Evolutionary conservation across 1,284 basidiomycete genomes (phyloP).

Genomic region (Phellinidium pouzarii): DNA sequence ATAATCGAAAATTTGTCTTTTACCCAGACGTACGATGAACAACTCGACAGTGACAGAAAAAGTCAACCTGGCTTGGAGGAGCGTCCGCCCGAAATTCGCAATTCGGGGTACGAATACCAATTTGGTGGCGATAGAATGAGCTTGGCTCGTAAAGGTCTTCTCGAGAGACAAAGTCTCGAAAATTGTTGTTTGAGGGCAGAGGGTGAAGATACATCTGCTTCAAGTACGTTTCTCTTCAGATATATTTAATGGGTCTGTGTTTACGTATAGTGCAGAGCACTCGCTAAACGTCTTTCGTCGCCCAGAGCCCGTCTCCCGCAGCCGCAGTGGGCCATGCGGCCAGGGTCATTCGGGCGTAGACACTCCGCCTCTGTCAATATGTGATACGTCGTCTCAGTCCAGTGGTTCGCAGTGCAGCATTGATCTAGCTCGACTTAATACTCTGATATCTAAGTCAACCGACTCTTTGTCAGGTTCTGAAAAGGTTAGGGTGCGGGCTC

Average conservation of each 20-base stretch:
- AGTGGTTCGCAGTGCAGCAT: constrained; percentile 71
- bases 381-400: constrained; percentile 56
- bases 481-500: constrained; percentile 37
- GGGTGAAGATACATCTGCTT: constrained; percentile 52
- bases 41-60: not conserved
- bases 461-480: constrained; percentile 31
- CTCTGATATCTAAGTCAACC: constrained; percentile 45
- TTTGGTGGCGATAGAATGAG: constrained; percentile 67
- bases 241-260: constrained; percentile 30
- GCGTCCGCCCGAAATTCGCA: constrained; percentile 35
- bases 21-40: constrained; percentile 37
- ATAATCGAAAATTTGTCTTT: constrained; percentile 55
- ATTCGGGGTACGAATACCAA: constrained; percentile 42
- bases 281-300: constrained; percentile 46
- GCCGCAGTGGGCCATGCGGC: constrained; percentile 61
- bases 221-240: constrained; percentile 33
- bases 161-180: constrained; percentile 63
- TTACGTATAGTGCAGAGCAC: constrained; percentile 26
- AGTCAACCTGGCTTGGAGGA: constrained; percentile 20
- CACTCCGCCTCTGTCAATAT: constrained; percentile 62
- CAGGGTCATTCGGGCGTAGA: constrained; percentile 54
- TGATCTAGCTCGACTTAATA: constrained; percentile 55
- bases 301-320: constrained; percentile 44
- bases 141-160: constrained; percentile 48
- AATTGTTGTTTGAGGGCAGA: constrained; percentile 54